Base-by-base conservation (phyloP, 1,139 yeast species). In the Zygotorulaspora mrakii region DNA sequence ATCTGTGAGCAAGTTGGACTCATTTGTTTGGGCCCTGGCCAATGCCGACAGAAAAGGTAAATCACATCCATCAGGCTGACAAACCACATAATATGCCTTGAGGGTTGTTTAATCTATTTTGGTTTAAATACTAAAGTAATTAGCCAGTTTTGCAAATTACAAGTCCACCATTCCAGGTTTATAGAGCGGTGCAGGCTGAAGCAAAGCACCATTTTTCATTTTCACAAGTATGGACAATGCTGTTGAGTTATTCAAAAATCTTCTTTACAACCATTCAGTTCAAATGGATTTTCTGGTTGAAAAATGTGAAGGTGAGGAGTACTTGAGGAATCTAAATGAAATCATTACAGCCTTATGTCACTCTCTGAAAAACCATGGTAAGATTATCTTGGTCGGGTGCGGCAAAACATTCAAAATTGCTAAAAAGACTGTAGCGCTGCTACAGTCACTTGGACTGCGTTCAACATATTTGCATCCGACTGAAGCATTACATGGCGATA, bases 401-500 rank as follows among this genome's bases (percentile, higher is more conserved):
- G 96, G 96, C 6, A 87, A 87, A 61, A 80, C 91, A 5, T 77
- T 68, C 61, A 86, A 85, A 61, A 82, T 87, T 28, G 94, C 88
- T 12, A 69, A 74, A 42, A 87, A 87, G 60, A 67, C 83, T 17
- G 86, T 79, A 39, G 94, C 95, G 10, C 87, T 95, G 8, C 66
- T 87, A 61, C 84, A 82, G 56, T 85, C 95, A 1, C 68, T 87
- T 44, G 81, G 89, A 23, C 72, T 87, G 40, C 79, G 77, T 38
- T 71, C 95, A 0, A 74, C 79, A 0, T 55, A 74, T 2, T 66
- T 87, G 44, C 96, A 87, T 55, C 95, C 96, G 0, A 68, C 85
- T 1, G 96, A 87, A 48, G 96, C 96, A 0, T 67, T 88, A 21
- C 96, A 87, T 59, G 96, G 96, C 4, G 96, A 87, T 59, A 69